A percentile compares a stretch with the other conserved stretches of the same genome.
phyloP scores from a whole-genome alignment of 768 basidiomycete genomes.

The Boletellus ananas region DNA sequence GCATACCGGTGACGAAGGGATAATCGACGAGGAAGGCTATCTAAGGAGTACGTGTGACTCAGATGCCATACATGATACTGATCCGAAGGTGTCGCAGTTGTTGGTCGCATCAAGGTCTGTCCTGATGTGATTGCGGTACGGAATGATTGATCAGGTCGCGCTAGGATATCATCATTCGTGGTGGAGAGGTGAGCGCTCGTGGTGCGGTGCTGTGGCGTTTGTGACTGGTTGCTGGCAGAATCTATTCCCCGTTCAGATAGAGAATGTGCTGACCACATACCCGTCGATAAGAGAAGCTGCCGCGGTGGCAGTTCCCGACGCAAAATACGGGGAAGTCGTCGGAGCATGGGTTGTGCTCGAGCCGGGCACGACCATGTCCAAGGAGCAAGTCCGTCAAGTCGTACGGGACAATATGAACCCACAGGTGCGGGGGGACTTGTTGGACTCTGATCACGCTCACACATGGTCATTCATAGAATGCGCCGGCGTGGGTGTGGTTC shows the following conservation, averaged over 20 bases:
- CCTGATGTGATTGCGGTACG: not conserved
- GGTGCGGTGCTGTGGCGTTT: not conserved
- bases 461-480: conserved; percentile 46
- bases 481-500: conserved; percentile 83
- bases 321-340: conserved; percentile 70
- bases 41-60: conserved; percentile 49
- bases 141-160: not conserved
- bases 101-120: conserved; percentile 72
- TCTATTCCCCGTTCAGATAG: conserved; percentile 81
- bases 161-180: conserved; percentile 81
- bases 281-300: conserved; percentile 66
- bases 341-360: conserved; percentile 73
- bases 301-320: conserved; percentile 67
- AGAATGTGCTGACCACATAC: conserved; percentile 62
- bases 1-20: conserved; percentile 79
- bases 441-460: not conserved
- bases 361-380: conserved; percentile 33
- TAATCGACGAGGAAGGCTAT: conserved; percentile 81
- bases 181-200: conserved; percentile 59
- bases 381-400: conserved; percentile 49
- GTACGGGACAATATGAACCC: conserved; percentile 70
- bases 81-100: conserved; percentile 44
- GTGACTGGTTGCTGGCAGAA: conserved; percentile 43
- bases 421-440: conserved; percentile 46
- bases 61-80: not conserved